Evolutionary conservation across 768 basidiomycete species (phyloP), one percentile per base, ranked within the genome.

Genomic region (Tricholoma terreum): DNA sequence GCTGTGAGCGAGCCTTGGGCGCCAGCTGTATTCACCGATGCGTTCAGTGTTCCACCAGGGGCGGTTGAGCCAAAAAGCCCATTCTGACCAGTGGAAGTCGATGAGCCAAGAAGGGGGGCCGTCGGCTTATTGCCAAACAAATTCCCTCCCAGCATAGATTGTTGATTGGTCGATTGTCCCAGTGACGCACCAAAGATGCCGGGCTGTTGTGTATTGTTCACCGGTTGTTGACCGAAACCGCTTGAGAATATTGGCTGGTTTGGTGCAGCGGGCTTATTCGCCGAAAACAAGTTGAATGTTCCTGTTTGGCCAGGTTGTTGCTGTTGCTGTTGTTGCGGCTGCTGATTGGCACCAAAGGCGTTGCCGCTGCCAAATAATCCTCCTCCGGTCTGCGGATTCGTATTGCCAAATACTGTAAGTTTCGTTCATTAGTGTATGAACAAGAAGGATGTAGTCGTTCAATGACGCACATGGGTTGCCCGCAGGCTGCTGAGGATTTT

Each of bases 1-100:
- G 93, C 90, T 8, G 87, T 89, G 53, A 96, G 75, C 0, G 80
- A 71, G 35, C 84, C 84, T 71, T 84, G 83, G 40, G 76, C 74
- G 31, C 73, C 82, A n/a, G 77, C 73, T 54, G 73, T 71, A 45
- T 67, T 67, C 0, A 71, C 65, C 31, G 81, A 80, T 10, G 75
- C 76, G 24, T 83, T 71, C 57, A 67, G 34, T 57, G 70, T 58
- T 55, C 65, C 51, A 61, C 69, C 64, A 56, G 66, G 69, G 22
- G 71, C 76, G 34, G 77, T 69, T 10, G 75, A 64, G 19, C 76
- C 73, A 61, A 82, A 84, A 12, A 79, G 58, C n/a, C 75, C 69
- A 33, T 74, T 73, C 54, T 76, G 69, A 17, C 73, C 72, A 9
- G 71, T 73, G 24, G 81, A 78, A 48, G 71, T 73, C 3, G 78